Conservation (phyloP, 495 filamentous ascomycete species). For the Hypoxylon lienhwacheense region DNA sequence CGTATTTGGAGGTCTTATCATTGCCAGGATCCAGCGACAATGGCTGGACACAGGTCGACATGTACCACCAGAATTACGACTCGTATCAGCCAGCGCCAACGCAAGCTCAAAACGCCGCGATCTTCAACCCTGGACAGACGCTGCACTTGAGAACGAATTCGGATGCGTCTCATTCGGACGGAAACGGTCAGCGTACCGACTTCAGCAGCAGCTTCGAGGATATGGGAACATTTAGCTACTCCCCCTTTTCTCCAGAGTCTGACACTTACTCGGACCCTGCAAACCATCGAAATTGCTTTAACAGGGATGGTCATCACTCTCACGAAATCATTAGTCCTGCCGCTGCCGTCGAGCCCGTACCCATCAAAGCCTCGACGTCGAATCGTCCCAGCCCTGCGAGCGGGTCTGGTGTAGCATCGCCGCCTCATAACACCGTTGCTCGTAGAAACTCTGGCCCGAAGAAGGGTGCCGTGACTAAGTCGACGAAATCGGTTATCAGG, state of each 20-base stretch:
- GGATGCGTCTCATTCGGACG: slow-evolving; percentile 77
- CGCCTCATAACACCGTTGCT: slow-evolving; percentile 49
- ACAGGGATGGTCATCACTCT: slow-evolving; percentile 52
- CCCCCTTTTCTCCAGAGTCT: slow-evolving; percentile 65
- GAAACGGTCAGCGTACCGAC: slow-evolving; percentile 54
- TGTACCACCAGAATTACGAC: slow-evolving; percentile 53
- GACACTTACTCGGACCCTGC: slow-evolving; percentile 58
- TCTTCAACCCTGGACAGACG: slow-evolving; percentile 85
- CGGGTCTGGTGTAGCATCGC: slow-evolving; percentile 63
- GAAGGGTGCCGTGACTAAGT: slow-evolving; percentile 77
- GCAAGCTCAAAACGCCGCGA: slow-evolving; percentile 56
- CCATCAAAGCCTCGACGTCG: slow-evolving; percentile 68
- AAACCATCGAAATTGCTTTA: slow-evolving; percentile 55
- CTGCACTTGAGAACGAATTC: slow-evolving; percentile 83
- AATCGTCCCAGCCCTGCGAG: slow-evolving; percentile 57
- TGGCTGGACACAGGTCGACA: slow-evolving; percentile 77
- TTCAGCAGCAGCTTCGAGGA: slow-evolving; percentile 85
- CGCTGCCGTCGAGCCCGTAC: slow-evolving; percentile 66
- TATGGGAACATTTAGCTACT: slow-evolving; percentile 72
- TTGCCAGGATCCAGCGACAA: slow-evolving; percentile 78
- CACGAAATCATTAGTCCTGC: slow-evolving; percentile 65
- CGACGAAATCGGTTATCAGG: slow-evolving; percentile 75
- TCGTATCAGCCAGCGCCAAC: slow-evolving; percentile 51
- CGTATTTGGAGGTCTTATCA: slow-evolving; percentile 80
- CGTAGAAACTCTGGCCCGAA: slow-evolving; percentile 65